A percentile compares a stretch with the other conserved stretches of the same genome.
Evolutionary conservation across 2,329 filamentous ascomycete species (phyloP).

Genomic region (Penicillium brasilianum): DNA sequence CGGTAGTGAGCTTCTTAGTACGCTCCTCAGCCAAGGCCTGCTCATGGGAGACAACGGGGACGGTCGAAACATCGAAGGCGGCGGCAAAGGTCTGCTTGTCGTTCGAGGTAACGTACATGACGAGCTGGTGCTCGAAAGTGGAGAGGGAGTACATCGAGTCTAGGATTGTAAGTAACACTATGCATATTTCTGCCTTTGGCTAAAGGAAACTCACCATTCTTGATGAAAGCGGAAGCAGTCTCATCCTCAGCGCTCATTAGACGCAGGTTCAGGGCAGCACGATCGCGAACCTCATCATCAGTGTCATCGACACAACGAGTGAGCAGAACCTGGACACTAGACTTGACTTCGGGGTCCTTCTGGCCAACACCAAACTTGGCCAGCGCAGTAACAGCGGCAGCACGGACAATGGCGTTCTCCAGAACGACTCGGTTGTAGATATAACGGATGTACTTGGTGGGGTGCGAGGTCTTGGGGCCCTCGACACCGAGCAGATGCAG

Average conservation of each 20-base stretch:
- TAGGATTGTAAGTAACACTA: conserved; percentile 45
- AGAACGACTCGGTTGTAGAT: conserved; percentile 98
- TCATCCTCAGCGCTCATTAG: conserved; percentile 93
- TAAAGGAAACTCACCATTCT: conserved; percentile 70
- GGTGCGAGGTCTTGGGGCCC: conserved; percentile 91
- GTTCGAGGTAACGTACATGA: conserved; percentile 94
- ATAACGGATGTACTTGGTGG: conserved; percentile 98
- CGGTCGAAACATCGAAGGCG: conserved; percentile 87
- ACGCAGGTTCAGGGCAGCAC: conserved; percentile 87
- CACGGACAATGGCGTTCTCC: conserved; percentile 94
- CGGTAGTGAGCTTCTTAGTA: conserved; percentile 94
- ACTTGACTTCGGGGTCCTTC: conserved; percentile 95
- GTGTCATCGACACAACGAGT: conserved; percentile 94
- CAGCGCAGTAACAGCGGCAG: conserved; percentile 91
- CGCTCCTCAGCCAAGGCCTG: conserved; percentile 95
- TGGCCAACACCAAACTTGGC: conserved; percentile 98
- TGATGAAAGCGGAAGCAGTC: conserved; percentile 83
- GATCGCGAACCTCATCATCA: conserved; percentile 95
- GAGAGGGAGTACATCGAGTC: conserved; percentile 95
- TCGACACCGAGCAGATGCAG: conserved; percentile 92
- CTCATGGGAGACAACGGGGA: conserved; percentile 92
- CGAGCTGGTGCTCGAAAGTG: conserved; percentile 94
- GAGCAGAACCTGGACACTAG: conserved; percentile 89
- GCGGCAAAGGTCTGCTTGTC: conserved; percentile 82
- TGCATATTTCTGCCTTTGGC: not conserved